Evolutionary conservation across 257 asterid genomes (phyloP).

Genomic region (Perilla frutescens): DNA sequence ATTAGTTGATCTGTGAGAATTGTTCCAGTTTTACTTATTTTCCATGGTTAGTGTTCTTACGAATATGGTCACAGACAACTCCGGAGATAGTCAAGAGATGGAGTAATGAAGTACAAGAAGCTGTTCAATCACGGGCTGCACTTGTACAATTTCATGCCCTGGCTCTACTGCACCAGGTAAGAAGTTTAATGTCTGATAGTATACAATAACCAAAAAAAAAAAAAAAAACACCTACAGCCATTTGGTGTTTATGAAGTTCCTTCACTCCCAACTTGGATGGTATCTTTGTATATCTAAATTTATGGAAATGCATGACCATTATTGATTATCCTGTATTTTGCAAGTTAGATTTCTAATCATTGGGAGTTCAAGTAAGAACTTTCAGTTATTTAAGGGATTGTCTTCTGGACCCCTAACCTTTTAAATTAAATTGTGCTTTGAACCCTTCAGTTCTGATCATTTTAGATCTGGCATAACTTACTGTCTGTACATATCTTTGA

Average conservation of each 20-base stretch:
- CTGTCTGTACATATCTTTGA: slow-evolving; percentile 1
- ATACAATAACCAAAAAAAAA: not conserved
- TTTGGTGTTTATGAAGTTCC: slow-evolving; percentile 6
- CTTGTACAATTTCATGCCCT: slow-evolving; percentile 97
- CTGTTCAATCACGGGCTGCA: slow-evolving; percentile 93
- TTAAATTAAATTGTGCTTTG: not conserved
- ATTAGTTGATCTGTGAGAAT: slow-evolving; percentile 22
- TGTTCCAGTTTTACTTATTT: slow-evolving; percentile 25
- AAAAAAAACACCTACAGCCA: not conserved
- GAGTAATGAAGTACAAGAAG: slow-evolving; percentile 99
- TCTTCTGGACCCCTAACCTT: not conserved
- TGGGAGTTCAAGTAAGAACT: too few relatives aligned
- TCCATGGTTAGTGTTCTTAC: slow-evolving; percentile 24
- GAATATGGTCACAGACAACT: slow-evolving; percentile 59
- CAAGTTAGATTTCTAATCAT: not conserved
- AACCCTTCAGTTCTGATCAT: slow-evolving; percentile 16
- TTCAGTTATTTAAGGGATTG: not conserved
- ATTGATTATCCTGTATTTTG: not conserved
- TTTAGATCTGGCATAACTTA: slow-evolving; percentile 3
- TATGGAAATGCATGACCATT: not conserved
- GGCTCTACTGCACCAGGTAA: slow-evolving; percentile 91
- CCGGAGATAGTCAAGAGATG: slow-evolving; percentile 96
- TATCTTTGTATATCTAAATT: not conserved
- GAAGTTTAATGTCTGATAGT: slow-evolving; percentile 9
- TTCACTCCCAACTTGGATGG: not conserved